Conservation (phyloP, 441 rosid species). For the Adansonia grandidieri region DNA sequence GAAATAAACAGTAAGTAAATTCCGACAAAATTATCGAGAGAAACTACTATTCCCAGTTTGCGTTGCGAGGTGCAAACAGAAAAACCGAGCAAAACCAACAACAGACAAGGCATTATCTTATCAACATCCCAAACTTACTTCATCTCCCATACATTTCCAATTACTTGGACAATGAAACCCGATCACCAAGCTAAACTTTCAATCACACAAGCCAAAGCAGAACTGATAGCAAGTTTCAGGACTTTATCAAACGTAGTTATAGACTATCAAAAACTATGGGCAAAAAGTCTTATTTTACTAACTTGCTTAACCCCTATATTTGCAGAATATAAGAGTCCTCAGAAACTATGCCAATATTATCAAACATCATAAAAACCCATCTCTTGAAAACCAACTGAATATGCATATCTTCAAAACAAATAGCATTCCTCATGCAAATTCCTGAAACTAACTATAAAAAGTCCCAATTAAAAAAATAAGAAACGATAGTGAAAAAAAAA, state of each 20-base stretch:
- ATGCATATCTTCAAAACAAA: slow-evolving; percentile 7
- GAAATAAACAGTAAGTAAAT: not conserved
- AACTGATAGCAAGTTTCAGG: not conserved
- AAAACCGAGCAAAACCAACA: not conserved
- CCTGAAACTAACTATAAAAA: not conserved
- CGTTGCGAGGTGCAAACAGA: not conserved
- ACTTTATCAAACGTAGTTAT: slow-evolving; percentile 1
- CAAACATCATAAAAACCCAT: slow-evolving; percentile 16
- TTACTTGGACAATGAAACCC: not conserved
- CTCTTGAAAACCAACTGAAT: slow-evolving; percentile 1
- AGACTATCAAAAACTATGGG: not conserved
- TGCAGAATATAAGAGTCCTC: slow-evolving; percentile 13
- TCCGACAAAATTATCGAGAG: not conserved
- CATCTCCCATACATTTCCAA: slow-evolving; percentile 16
- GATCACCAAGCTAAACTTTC: not conserved
- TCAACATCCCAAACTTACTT: not conserved
- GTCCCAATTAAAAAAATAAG: not conserved
- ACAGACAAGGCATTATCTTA: not conserved
- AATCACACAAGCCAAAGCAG: slow-evolving; percentile 24
- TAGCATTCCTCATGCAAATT: not conserved
- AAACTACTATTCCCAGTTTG: not conserved
- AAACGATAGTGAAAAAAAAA: not conserved
- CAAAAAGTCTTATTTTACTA: slow-evolving; percentile 4
- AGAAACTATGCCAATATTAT: slow-evolving; percentile 2
- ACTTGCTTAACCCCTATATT: not conserved